phyloP scores from a whole-genome alignment of 2,329 filamentous ascomycete genomes.

The Colletotrichum spinosum region DNA sequence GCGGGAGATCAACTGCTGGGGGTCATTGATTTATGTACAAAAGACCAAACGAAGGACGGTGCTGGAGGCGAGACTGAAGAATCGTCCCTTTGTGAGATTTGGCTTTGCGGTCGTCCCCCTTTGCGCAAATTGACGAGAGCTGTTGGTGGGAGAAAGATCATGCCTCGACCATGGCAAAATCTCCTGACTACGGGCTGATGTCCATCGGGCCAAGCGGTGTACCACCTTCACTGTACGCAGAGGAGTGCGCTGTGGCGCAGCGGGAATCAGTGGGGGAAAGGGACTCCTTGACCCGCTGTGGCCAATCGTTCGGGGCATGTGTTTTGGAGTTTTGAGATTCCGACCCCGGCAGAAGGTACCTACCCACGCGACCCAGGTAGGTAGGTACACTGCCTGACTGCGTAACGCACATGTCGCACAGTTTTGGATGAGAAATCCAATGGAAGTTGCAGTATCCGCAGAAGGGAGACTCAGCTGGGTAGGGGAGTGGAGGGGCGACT shows the following conservation, averaged over 20 bases:
- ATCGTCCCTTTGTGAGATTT: conserved; percentile 1
- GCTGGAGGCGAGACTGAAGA: conserved; percentile 6
- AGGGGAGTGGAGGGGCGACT: no score
- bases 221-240: not conserved
- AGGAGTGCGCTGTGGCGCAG: conserved; percentile 28
- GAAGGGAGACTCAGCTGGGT: no score
- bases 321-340: conserved; percentile 2
- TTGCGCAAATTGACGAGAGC: conserved; percentile 24
- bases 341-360: no score
- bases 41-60: not conserved
- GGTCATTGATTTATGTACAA: conserved; percentile 7
- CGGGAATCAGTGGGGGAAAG: conserved; percentile 34
- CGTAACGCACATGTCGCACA: no score
- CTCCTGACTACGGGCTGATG: conserved; percentile 34
- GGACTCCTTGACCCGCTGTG: conserved; percentile 29
- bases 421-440: no score
- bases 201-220: conserved; percentile 26
- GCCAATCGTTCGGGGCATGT: conserved; percentile 31
- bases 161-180: conserved; percentile 35
- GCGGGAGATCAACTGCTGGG: conserved; percentile 18
- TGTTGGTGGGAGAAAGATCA: conserved; percentile 33
- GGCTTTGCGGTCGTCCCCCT: conserved; percentile 5
- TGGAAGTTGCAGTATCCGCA: no score
- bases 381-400: no score
- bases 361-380: no score